Conservation (phyloP, 2,329 filamentous ascomycete genomes). For the Cephalotrichum gorgonifer region DNA sequence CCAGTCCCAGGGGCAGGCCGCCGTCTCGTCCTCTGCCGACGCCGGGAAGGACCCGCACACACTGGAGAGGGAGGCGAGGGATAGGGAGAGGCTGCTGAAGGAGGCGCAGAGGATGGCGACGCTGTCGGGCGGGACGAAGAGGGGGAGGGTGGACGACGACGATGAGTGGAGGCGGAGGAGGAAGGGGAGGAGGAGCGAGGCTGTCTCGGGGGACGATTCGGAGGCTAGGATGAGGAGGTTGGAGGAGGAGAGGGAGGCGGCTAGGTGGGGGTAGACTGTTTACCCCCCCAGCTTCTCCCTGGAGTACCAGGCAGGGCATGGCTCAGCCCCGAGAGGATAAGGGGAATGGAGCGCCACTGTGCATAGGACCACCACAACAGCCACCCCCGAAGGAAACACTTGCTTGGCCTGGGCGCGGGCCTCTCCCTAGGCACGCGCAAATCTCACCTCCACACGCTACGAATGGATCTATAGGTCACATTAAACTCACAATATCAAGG, state of each 20-base stretch:
- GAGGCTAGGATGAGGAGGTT: constrained; percentile 43
- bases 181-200: constrained; percentile 38
- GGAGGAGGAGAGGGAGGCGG: constrained; percentile 49
- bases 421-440: neutral
- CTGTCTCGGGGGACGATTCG: constrained; percentile 33
- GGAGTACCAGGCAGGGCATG: neutral
- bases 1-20: constrained; percentile 16
- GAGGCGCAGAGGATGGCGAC: constrained; percentile 57
- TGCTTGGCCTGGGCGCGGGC: constrained; percentile 6
- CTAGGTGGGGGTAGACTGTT: constrained; percentile 29
- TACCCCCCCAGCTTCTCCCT: too few species aligned
- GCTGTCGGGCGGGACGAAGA: constrained; percentile 38
- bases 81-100: constrained; percentile 56
- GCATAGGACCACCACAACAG: neutral
- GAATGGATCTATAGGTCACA: neutral
- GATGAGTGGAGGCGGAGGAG: constrained; percentile 17
- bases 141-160: constrained; percentile 31
- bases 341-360: neutral
- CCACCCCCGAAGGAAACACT: neutral
- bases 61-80: constrained; percentile 55
- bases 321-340: neutral
- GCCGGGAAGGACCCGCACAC: constrained; percentile 50
- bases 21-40: constrained; percentile 3
- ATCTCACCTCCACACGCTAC: neutral
- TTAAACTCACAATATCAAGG: neutral